Evolutionary conservation across 805 yeast species (phyloP).

Genomic region (Blastobotrys muscicola): DNA sequence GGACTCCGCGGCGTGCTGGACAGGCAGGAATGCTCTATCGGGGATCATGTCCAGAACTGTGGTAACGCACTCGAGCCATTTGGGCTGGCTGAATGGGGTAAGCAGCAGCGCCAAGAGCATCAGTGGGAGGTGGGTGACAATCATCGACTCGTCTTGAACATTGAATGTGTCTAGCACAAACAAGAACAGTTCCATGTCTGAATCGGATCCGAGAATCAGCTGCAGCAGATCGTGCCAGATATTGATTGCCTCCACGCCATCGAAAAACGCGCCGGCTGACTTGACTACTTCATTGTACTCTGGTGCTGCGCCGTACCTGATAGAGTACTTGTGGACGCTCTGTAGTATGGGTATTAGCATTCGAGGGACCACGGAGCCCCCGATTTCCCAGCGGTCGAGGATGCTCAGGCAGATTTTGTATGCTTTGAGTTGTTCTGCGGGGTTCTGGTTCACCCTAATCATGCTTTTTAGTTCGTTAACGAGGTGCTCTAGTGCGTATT

Average conservation of each 20-base stretch:
- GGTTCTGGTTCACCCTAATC: constrained; percentile 16
- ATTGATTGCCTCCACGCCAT: constrained; percentile 69
- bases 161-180: constrained; percentile 60
- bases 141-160: constrained; percentile 81
- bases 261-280: constrained; percentile 65
- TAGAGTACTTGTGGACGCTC: constrained; percentile 11
- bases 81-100: neutral
- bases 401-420: constrained; percentile 60
- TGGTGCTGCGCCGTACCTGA: constrained; percentile 10
- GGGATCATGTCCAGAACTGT: constrained; percentile 48
- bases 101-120: constrained; percentile 37
- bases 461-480: constrained; percentile 45
- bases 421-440: constrained; percentile 37
- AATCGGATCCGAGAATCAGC: constrained; percentile 28
- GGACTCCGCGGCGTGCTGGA: constrained; percentile 33
- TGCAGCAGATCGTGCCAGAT: constrained; percentile 63
- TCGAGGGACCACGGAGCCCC: constrained; percentile 60
- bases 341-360: constrained; percentile 56
- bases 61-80: constrained; percentile 35
- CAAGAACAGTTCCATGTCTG: constrained; percentile 38
- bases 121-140: constrained; percentile 64
- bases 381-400: constrained; percentile 94
- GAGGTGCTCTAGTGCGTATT: constrained; percentile 44
- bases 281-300: constrained; percentile 39
- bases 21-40: constrained; percentile 49